phyloP scores from a whole-genome alignment of 306 rosid genomes.

The Pyrus betulifolia region DNA sequence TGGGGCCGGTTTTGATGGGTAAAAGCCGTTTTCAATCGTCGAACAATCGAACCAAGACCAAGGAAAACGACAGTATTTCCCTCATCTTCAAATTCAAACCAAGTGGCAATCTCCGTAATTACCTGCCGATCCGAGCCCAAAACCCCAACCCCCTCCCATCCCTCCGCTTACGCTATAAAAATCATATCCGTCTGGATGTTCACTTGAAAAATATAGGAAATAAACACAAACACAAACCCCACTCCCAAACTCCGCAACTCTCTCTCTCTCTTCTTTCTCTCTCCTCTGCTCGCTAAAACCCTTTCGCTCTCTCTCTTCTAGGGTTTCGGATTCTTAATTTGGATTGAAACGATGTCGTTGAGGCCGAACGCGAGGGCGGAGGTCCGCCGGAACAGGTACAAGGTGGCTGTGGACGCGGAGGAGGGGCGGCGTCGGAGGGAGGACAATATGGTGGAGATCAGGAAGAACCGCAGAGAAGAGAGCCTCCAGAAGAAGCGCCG shows the following conservation, averaged over 20 bases:
- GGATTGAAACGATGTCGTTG: slow-evolving; percentile 58
- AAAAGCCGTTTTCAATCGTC: not conserved
- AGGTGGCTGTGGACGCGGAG: slow-evolving; percentile 98
- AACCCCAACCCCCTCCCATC: not conserved
- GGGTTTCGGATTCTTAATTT: slow-evolving; percentile 5
- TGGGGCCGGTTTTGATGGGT: not conserved
- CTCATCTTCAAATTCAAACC: slow-evolving; percentile 53
- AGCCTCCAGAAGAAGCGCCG: slow-evolving; percentile 93
- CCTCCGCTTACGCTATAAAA: slow-evolving; percentile 16
- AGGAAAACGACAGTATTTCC: slow-evolving; percentile 6
- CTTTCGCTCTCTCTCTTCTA: not conserved
- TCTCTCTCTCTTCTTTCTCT: not conserved
- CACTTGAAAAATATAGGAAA: not conserved
- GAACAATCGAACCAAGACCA: not conserved
- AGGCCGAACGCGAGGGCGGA: slow-evolving; percentile 88
- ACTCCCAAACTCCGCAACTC: not conserved
- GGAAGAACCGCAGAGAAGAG: slow-evolving; percentile 89
- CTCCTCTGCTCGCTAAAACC: slow-evolving; percentile 17
- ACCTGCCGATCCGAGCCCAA: slow-evolving; percentile 39
- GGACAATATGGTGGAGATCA: slow-evolving; percentile 98
- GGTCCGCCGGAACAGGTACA: slow-evolving; percentile 90
- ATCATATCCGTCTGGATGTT: not conserved
- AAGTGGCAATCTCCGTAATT: slow-evolving; percentile 43
- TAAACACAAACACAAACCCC: not conserved
- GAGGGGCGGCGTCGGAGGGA: slow-evolving; percentile 95